Conservation (phyloP, 345 rosid genomes). For the Sisymbrium altissimum region DNA sequence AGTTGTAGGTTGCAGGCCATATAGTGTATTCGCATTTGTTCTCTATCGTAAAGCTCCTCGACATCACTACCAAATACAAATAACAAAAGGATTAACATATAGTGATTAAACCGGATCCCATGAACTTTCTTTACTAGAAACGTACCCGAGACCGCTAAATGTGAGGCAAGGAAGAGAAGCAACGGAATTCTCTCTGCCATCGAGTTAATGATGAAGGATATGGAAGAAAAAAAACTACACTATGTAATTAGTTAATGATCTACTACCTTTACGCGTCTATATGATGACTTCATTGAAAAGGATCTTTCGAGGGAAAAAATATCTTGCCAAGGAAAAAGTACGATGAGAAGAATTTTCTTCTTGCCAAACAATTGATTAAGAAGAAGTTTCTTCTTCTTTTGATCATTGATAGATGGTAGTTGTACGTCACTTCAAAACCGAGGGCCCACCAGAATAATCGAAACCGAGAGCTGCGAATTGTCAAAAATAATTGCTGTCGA, state of each 20-base stretch:
- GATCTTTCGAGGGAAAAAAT: not conserved
- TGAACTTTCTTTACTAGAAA: not conserved
- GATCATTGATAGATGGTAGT: too few relatives aligned
- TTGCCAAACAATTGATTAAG: too few relatives aligned
- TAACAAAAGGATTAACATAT: not conserved
- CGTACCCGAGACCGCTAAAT: conserved; percentile 9
- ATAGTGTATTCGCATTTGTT: conserved; percentile 52
- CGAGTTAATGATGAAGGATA: not conserved
- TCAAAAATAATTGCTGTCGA: too few relatives aligned
- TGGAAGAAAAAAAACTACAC: not conserved
- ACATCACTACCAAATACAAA: not conserved
- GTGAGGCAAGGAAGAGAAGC: not conserved
- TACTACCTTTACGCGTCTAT: not conserved
- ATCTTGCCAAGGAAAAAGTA: not conserved
- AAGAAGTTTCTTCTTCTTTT: not conserved
- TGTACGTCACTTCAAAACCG: too few relatives aligned
- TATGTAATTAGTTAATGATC: not conserved
- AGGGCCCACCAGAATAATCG: too few relatives aligned
- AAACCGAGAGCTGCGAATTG: too few relatives aligned
- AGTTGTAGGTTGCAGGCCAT: conserved; percentile 52
- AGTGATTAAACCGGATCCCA: not conserved
- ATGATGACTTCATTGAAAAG: too few relatives aligned
- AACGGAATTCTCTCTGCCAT: not conserved
- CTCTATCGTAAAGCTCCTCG: conserved; percentile 36
- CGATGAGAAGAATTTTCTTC: not conserved